Evolutionary conservation across 306 rosid genomes (phyloP).

Genomic region (Castanea crenata): DNA sequence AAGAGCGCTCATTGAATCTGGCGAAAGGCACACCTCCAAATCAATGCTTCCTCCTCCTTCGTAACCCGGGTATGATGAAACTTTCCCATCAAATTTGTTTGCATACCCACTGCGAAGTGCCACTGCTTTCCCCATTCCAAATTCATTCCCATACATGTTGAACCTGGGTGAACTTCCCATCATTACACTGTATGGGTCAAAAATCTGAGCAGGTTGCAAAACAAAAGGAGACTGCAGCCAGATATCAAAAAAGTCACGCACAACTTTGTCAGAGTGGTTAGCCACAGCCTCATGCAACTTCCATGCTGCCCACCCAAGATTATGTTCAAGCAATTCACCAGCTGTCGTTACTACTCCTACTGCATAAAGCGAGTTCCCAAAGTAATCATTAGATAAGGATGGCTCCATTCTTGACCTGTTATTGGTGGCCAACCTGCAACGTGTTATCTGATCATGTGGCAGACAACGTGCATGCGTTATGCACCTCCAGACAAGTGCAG

Average conservation of each 20-base stretch:
- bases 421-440: slow-evolving; percentile 38
- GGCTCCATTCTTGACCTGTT: slow-evolving; percentile 53
- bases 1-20: slow-evolving; percentile 34
- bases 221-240: slow-evolving; percentile 39
- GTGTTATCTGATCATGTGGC: neutral
- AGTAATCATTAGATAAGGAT: slow-evolving; percentile 36
- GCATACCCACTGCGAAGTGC: slow-evolving; percentile 53
- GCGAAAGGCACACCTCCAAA: slow-evolving; percentile 47
- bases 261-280: slow-evolving; percentile 1
- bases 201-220: neutral
- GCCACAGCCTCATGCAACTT: slow-evolving; percentile 41
- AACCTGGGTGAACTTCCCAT: slow-evolving; percentile 61
- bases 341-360: slow-evolving; percentile 5
- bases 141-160: slow-evolving; percentile 53
- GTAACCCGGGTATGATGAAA: slow-evolving; percentile 38
- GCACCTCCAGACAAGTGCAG: slow-evolving; percentile 56
- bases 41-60: slow-evolving; percentile 65
- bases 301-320: slow-evolving; percentile 63
- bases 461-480: slow-evolving; percentile 40
- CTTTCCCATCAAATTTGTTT: slow-evolving; percentile 43
- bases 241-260: neutral
- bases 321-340: slow-evolving; percentile 36
- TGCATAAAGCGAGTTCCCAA: slow-evolving; percentile 31
- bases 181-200: slow-evolving; percentile 28
- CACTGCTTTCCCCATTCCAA: slow-evolving; percentile 70